Conservation (phyloP, 2,329 filamentous ascomycete genomes). For the Diaporthe ampelina region DNA sequence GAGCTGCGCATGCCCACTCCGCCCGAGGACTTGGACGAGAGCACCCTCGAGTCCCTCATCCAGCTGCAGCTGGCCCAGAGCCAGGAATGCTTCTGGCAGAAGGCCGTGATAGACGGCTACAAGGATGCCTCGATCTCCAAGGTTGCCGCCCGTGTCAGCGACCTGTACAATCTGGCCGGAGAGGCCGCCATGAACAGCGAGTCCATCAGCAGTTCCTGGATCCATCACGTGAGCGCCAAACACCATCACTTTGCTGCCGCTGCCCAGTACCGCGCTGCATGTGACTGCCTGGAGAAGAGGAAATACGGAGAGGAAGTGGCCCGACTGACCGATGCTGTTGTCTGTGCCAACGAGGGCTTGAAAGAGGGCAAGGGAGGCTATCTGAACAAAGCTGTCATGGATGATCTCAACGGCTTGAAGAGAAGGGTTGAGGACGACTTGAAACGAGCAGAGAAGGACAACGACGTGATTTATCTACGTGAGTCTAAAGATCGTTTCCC, state of each 20-base stretch:
- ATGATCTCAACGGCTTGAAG: slow-evolving; percentile 87
- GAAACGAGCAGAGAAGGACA: slow-evolving; percentile 94
- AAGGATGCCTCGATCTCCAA: slow-evolving; percentile 95
- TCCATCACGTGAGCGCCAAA: slow-evolving; percentile 97
- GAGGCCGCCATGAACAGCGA: slow-evolving; percentile 92
- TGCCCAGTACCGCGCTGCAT: slow-evolving; percentile 91
- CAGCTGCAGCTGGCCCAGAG: slow-evolving; percentile 91
- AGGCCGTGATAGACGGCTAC: slow-evolving; percentile 92
- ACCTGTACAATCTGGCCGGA: slow-evolving; percentile 87
- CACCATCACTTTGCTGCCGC: slow-evolving; percentile 97
- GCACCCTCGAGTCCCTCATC: slow-evolving; percentile 86
- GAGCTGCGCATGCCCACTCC: slow-evolving; percentile 85
- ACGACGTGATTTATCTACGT: slow-evolving; percentile 94
- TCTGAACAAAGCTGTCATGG: slow-evolving; percentile 84
- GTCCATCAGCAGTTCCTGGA: slow-evolving; percentile 93
- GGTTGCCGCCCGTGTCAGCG: slow-evolving; percentile 88
- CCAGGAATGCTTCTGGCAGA: slow-evolving; percentile 98
- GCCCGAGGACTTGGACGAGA: slow-evolving; percentile 94
- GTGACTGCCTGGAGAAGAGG: slow-evolving; percentile 91
- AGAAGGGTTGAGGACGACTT: slow-evolving; percentile 86
- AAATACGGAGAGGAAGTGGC: slow-evolving; percentile 97
- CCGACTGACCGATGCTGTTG: slow-evolving; percentile 83
- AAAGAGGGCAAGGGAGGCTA: slow-evolving; percentile 82
- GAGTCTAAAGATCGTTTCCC: slow-evolving; percentile 48
- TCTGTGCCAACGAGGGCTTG: slow-evolving; percentile 87